Conservation (phyloP, 2,329 filamentous ascomycete species). For the Calonectria ilicicola region DNA sequence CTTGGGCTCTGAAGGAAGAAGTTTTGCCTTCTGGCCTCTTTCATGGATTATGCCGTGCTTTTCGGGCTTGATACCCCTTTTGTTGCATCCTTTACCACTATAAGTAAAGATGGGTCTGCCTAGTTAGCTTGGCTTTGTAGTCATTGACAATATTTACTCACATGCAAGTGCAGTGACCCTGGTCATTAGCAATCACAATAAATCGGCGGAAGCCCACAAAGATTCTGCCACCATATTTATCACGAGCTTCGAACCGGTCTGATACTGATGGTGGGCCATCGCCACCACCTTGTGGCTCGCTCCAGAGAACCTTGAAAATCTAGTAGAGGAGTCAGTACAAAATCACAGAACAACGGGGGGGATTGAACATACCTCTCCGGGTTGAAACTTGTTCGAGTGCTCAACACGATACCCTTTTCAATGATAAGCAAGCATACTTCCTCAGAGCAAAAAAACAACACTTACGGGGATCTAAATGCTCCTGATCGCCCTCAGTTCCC, state of each 20-base stretch:
- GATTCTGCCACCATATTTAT: slow-evolving; percentile 53
- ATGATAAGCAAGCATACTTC: slow-evolving; percentile 20
- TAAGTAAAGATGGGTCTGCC: slow-evolving; percentile 68
- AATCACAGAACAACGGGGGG: not conserved
- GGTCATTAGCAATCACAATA: slow-evolving; percentile 63
- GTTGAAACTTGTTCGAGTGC: slow-evolving; percentile 53
- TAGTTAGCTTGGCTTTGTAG: slow-evolving; percentile 20
- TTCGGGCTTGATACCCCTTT: slow-evolving; percentile 62
- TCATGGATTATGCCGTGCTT: slow-evolving; percentile 67
- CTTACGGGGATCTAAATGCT: slow-evolving; percentile 54
- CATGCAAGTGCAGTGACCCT: slow-evolving; percentile 68
- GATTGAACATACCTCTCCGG: slow-evolving; percentile 51
- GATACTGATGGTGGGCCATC: slow-evolving; percentile 48
- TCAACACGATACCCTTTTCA: slow-evolving; percentile 55
- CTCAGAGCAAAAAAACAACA: too few species aligned
- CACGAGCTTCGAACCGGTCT: slow-evolving; percentile 48
- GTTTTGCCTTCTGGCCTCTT: slow-evolving; percentile 44
- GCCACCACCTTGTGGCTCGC: slow-evolving; percentile 59
- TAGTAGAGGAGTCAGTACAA: slow-evolving; percentile 34
- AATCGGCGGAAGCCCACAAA: slow-evolving; percentile 66
- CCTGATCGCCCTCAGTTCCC: slow-evolving; percentile 32
- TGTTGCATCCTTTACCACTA: slow-evolving; percentile 62
- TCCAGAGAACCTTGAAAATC: slow-evolving; percentile 69
- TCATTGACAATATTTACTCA: slow-evolving; percentile 49
- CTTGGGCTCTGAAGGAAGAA: slow-evolving; percentile 55